Percentiles rank a stretch among this genome's conserved stretches.
These are phyloP conservation scores for Phytophthora tubulina DNA, from an alignment of 352 stramenopile species.

Conservation along the genomic window DNA sequence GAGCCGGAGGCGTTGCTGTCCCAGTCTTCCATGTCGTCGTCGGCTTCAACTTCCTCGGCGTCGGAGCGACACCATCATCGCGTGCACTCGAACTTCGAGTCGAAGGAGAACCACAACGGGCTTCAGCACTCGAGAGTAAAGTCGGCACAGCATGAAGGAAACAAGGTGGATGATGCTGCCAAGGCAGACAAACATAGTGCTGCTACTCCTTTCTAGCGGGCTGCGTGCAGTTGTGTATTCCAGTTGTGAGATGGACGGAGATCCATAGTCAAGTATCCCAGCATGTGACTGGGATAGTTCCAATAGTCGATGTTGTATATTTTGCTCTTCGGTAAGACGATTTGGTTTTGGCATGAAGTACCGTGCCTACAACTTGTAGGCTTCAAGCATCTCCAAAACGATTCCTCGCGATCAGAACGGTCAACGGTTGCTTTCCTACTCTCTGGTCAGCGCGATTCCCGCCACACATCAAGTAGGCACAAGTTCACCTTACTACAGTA, in stretches of 20 bases:
- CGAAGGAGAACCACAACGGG: constrained; percentile 25
- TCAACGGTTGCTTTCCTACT: too few species aligned
- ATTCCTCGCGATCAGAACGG: background rate
- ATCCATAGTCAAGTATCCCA: constrained; percentile 22
- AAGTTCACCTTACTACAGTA: too few species aligned
- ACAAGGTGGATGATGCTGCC: constrained; percentile 9
- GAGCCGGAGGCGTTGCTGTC: constrained; percentile 31
- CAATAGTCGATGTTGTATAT: constrained; percentile 35
- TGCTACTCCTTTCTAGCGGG: constrained; percentile 15
- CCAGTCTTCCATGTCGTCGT: constrained; percentile 30
- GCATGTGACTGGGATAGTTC: constrained; percentile 7
- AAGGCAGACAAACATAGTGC: constrained; percentile 17
- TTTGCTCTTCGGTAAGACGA: constrained; percentile 19
- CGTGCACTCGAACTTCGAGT: background rate
- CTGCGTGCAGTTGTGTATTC: constrained; percentile 9
- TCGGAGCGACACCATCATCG: constrained; percentile 20
- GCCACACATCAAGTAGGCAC: too few species aligned
- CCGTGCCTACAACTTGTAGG: too few species aligned
- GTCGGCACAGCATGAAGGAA: constrained; percentile 1
- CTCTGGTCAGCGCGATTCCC: too few species aligned
- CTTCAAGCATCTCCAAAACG: background rate
- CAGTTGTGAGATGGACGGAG: constrained; percentile 19
- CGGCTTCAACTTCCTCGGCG: constrained; percentile 12
- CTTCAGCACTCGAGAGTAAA: constrained; percentile 23
- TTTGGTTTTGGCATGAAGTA: background rate